Percentiles rank a stretch among this genome's conserved stretches.
These are phyloP conservation scores for Lipomyces anomalus DNA, from an alignment of 805 yeast species.

Conservation along the genomic window DNA sequence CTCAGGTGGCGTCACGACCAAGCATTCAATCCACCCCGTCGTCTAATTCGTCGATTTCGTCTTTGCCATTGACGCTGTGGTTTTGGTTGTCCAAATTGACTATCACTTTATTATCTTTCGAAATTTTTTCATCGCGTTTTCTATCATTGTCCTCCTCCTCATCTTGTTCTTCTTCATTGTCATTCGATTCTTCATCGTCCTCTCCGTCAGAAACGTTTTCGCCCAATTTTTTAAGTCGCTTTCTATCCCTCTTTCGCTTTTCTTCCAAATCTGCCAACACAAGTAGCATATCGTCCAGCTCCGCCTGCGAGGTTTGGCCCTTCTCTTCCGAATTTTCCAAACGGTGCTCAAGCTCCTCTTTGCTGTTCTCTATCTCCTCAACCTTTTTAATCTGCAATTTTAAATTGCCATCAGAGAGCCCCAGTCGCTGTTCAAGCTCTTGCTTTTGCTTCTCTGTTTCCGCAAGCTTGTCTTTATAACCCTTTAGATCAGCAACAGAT, in stretches of 20 bases:
- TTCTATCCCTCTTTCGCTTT: conserved; percentile 53
- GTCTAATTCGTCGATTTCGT: not conserved
- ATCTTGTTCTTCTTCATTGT: conserved; percentile 8
- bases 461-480: no score
- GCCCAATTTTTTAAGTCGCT: conserved; percentile 66
- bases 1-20: no score
- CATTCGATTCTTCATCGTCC: conserved; percentile 15
- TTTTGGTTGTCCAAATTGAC: not conserved
- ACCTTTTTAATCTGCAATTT: no score
- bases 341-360: conserved; percentile 29
- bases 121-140: conserved; percentile 2
- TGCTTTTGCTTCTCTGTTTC: no score
- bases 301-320: conserved; percentile 48
- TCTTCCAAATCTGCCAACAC: conserved; percentile 75
- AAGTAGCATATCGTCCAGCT: conserved; percentile 68
- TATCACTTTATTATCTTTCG: not conserved
- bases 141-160: conserved; percentile 11
- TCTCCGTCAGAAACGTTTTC: conserved; percentile 52
- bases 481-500: no score
- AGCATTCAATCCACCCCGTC: conserved; percentile 1
- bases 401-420: no score
- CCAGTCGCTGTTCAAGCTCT: no score
- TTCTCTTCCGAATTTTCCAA: conserved; percentile 38
- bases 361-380: conserved; percentile 4
- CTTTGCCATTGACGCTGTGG: not conserved